Percentiles rank a stretch among this genome's conserved stretches.
Evolutionary conservation across 106 monocot species (phyloP).

Genomic region (Cymbidium sinense): DNA sequence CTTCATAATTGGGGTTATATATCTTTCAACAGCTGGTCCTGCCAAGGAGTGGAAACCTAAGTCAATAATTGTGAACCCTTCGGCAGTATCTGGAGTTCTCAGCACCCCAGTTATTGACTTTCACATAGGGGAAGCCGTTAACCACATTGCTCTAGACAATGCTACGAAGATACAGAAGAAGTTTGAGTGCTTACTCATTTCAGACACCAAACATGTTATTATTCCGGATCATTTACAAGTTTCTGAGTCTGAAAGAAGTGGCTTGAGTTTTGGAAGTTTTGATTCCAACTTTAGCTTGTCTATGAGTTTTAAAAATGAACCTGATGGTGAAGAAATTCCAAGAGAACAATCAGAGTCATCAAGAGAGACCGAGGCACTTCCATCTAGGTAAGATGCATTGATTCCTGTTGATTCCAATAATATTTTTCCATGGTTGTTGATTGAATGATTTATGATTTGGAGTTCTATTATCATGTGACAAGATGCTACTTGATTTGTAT

Average conservation of each 20-base stretch:
- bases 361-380: constrained; percentile 22
- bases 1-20: not conserved
- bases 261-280: constrained; percentile 94
- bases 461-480: not conserved
- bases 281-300: constrained; percentile 39
- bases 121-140: constrained; percentile 15
- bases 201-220: constrained; percentile 62
- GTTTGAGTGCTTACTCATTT: constrained; percentile 38
- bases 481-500: not conserved
- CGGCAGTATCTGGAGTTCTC: constrained; percentile 22
- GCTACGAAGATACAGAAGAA: constrained; percentile 42
- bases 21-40: constrained; percentile 39
- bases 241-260: constrained; percentile 71
- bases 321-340: constrained; percentile 29
- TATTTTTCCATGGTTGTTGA: not conserved
- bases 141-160: constrained; percentile 11
- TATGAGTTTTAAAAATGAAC: constrained; percentile 19
- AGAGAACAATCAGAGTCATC: constrained; percentile 28
- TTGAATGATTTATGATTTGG: not conserved
- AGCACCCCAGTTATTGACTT: constrained; percentile 17
- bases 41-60: constrained; percentile 89
- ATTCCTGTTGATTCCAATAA: not conserved
- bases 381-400: constrained; percentile 34
- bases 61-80: constrained; percentile 28
- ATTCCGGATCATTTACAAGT: constrained; percentile 90